Evolutionary conservation across 2,329 filamentous ascomycete species (phyloP).

Genomic region (Sporothrix phasma): DNA sequence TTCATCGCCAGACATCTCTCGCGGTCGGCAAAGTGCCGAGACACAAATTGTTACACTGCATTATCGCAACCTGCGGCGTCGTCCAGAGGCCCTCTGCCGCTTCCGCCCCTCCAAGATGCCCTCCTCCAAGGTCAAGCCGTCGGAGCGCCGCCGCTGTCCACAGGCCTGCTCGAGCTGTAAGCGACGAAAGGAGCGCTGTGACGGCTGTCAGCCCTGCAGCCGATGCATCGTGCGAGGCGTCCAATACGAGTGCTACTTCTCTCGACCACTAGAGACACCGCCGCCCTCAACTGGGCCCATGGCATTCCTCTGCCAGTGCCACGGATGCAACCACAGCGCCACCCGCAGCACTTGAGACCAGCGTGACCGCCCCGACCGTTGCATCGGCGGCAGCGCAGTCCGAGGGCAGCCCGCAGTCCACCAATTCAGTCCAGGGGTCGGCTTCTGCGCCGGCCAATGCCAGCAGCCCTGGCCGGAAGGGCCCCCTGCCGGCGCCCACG

Average conservation of each 20-base stretch:
- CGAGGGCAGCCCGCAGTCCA: conserved; percentile 5
- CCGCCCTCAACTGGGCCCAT: background rate
- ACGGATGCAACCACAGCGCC: background rate
- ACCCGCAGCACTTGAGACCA: background rate
- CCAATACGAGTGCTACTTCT: conserved; percentile 20
- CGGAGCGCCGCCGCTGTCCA: conserved; percentile 23
- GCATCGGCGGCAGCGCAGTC: background rate
- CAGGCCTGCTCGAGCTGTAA: conserved; percentile 24
- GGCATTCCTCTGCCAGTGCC: background rate
- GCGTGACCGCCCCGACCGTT: background rate
- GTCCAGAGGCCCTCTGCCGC: background rate
- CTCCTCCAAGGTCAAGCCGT: conserved; percentile 18
- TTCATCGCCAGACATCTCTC: background rate
- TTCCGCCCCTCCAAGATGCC: conserved; percentile 18
- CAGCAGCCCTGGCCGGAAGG: conserved; percentile 8
- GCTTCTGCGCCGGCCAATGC: background rate
- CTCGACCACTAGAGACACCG: conserved; percentile 4
- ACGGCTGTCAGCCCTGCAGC: conserved; percentile 23
- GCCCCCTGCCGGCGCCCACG: background rate
- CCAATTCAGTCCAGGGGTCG: background rate
- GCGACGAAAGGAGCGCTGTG: conserved; percentile 25
- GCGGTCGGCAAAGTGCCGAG: conserved; percentile 1
- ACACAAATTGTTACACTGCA: background rate
- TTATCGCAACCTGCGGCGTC: background rate
- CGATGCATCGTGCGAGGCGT: conserved; percentile 22